Base-by-base conservation (phyloP, 1,284 basidiomycete species). In the Cutaneotrichosporon spelunceum region DNA sequence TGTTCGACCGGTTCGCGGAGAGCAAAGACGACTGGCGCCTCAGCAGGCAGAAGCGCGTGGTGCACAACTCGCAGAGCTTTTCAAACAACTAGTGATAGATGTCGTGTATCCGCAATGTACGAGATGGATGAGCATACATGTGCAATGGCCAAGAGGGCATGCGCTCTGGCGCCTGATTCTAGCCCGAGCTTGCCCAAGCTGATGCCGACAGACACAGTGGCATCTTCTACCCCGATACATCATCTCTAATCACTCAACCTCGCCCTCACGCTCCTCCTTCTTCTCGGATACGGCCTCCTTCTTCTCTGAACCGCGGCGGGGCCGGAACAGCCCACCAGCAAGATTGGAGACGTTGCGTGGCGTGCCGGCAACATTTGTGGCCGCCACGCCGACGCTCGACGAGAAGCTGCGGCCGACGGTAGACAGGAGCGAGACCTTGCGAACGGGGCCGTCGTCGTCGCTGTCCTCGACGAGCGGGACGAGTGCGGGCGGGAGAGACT, bases 21-120 rank as follows among this genome's bases (percentile, higher is more conserved):
- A 72, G 77, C 66, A 81, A 81, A 68, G 81, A 82, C 72, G 78
- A 78, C 52, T 82, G 81, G 81, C 71, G 78, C 56, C 68, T 78
- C 49, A 72, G 70, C 33, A 78, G 77, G 65, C 70, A 76, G 64
- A 77, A 77, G 69, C 60, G 77, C 33, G 72, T 76, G 1, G 74
- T 75, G 14, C 65, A 76, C 45, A 71, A 72, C n/a, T 69, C 66
- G 39, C 77, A 79, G 66, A 76, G 75, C 2, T 79, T 79, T 59
- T 53, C 52, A 24, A 33, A 33, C 33, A 53, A 53, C 34, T 53
- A 53, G 26, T 14, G 49, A 7, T 48, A 26, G 47, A 48, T 48
- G 24, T 48, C 4, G 30, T 33, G 30, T 33, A 33, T n/a, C 30
- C n/a, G 21, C 24, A 5, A 47, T 44, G 42, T 44, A 44, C 42